Conservation (phyloP, 2,329 filamentous ascomycete genomes). For the Neospermospora avenae region DNA sequence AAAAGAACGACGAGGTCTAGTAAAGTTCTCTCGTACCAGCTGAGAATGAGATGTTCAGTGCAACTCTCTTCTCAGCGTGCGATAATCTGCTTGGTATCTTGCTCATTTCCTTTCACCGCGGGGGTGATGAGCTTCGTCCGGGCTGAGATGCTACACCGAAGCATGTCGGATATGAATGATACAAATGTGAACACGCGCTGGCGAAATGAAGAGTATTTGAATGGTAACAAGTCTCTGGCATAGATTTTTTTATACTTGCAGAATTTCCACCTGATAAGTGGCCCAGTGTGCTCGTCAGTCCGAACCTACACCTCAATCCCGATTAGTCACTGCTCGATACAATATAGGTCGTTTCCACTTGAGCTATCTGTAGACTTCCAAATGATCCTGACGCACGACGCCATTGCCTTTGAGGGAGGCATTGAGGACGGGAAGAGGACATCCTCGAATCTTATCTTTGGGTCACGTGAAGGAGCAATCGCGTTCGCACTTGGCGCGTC, state of each 20-base stretch:
- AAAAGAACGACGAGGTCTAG: no score
- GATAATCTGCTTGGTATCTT: background rate
- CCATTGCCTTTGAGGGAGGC: background rate
- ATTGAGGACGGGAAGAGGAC: background rate
- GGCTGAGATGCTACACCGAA: no score
- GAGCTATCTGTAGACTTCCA: background rate
- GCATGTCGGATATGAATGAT: no score
- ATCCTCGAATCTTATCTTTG: background rate
- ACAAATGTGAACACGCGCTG: no score
- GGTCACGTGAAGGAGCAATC: background rate
- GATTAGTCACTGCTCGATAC: no score
- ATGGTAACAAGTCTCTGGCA: no score
- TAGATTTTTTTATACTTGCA: no score
- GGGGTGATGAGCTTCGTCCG: background rate
- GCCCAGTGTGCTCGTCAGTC: background rate
- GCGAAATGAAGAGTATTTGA: no score
- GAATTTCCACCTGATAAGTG: background rate
- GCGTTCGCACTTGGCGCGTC: background rate
- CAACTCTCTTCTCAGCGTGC: background rate
- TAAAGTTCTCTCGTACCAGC: background rate
- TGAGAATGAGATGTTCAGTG: background rate
- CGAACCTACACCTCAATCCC: no score
- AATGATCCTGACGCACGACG: background rate
- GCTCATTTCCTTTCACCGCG: background rate
- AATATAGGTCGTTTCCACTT: no score